phyloP scores from a whole-genome alignment of 768 basidiomycete genomes.

The Naganishia antarctica region DNA sequence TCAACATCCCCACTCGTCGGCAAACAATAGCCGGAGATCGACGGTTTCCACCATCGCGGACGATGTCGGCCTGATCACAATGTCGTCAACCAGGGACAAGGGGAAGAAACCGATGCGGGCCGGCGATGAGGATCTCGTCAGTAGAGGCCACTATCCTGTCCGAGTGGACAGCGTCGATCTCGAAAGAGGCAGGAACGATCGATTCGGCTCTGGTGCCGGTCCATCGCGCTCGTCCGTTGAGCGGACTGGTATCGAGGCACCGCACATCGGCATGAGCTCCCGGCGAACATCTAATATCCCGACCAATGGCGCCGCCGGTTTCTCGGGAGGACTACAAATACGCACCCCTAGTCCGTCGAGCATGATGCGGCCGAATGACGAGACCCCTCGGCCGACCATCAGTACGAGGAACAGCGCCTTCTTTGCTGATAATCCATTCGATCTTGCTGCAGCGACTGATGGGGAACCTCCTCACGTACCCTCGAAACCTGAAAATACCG shows the following conservation, averaged over 20 bases:
- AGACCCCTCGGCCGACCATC: conserved; percentile 5
- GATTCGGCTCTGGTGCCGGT: conserved; percentile 38
- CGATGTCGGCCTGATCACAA: background rate
- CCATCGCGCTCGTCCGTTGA: conserved; percentile 3
- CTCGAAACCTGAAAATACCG: background rate
- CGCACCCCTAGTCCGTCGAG: conserved; percentile 9
- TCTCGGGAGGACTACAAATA: background rate
- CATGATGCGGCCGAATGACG: conserved; percentile 4
- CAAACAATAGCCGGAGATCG: conserved; percentile 19
- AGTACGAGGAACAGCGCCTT: background rate
- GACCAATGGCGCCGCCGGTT: background rate
- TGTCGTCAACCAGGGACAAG: conserved; percentile 11
- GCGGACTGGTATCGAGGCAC: background rate
- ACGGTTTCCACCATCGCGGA: conserved; percentile 7
- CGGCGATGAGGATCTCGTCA: conserved; percentile 5
- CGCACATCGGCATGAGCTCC: conserved; percentile 1
- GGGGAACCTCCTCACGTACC: background rate
- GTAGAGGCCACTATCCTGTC: background rate
- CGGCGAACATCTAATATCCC: conserved; percentile 8
- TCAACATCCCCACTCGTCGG: background rate
- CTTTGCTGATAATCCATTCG: background rate
- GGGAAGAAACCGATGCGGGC: conserved; percentile 12
- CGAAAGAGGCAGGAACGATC: conserved; percentile 44
- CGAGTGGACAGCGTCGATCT: conserved; percentile 50
- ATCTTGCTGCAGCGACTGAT: background rate